phyloP scores from a whole-genome alignment of 2,329 filamentous ascomycete species.

The Neonectria sp. region DNA sequence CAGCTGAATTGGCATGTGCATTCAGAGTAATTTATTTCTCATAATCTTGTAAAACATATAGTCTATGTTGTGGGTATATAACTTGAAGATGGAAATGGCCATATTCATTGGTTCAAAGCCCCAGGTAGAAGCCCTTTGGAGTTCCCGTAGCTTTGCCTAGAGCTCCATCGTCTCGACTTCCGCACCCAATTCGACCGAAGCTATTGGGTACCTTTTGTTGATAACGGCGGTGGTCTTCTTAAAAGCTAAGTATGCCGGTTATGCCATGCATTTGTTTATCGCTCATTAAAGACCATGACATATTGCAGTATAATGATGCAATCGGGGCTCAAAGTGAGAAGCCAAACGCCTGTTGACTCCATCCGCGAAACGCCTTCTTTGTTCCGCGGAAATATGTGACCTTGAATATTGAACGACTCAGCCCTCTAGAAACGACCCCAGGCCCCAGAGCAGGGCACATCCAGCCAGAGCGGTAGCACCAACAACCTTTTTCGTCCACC shows the following conservation, averaged over 20 bases:
- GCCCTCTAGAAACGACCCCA: conserved; percentile 67
- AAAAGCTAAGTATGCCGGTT: background rate
- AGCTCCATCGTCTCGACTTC: background rate
- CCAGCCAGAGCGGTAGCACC: conserved; percentile 75
- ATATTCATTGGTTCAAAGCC: background rate
- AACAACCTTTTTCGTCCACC: conserved; percentile 76
- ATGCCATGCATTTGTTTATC: background rate
- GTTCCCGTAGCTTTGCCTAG: background rate
- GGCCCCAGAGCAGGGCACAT: conserved; percentile 72
- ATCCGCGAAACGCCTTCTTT: background rate
- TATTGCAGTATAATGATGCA: background rate
- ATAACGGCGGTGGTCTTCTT: background rate
- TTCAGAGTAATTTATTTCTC: conserved; percentile 16
- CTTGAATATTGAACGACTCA: conserved; percentile 29
- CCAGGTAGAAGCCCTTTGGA: background rate
- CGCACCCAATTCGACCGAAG: background rate
- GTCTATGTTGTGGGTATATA: conserved; percentile 12
- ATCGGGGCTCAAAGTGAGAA: background rate
- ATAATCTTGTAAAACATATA: conserved; percentile 10
- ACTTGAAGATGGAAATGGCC: background rate
- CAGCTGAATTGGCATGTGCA: background rate
- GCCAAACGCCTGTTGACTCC: background rate
- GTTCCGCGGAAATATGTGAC: background rate
- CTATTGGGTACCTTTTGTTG: background rate
- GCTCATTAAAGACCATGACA: background rate